A percentile compares a stretch with the other conserved stretches of the same genome.
phyloP scores from a whole-genome alignment of 352 stramenopile genomes.

The Phytophthora pseudosyringae region DNA sequence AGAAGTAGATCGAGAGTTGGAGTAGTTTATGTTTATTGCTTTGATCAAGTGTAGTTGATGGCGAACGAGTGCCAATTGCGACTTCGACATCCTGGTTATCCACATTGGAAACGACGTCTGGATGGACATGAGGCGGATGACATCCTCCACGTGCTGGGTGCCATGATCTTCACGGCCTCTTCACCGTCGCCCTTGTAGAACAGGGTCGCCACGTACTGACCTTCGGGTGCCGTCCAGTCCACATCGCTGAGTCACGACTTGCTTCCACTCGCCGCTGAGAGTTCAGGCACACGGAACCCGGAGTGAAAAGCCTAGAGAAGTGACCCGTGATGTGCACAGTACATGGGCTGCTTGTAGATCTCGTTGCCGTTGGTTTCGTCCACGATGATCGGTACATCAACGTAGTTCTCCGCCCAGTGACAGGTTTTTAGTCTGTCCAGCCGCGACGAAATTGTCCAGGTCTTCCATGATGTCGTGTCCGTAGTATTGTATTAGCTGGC shows the following conservation, averaged over 20 bases:
- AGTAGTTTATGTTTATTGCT: too few relatives aligned
- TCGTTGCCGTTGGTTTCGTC: constrained; percentile 56
- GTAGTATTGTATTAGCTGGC: constrained; percentile 68
- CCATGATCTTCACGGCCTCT: constrained; percentile 48
- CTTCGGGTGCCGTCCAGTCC: constrained; percentile 46
- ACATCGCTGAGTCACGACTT: constrained; percentile 36
- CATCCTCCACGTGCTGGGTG: constrained; percentile 40
- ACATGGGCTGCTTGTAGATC: constrained; percentile 88
- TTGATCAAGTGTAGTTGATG: too few relatives aligned
- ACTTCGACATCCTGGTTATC: too few relatives aligned
- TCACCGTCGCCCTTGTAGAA: constrained; percentile 46
- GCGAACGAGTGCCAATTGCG: too few relatives aligned
- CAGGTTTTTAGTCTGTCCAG: constrained; percentile 93
- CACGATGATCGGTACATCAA: constrained; percentile 78
- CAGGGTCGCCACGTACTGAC: constrained; percentile 47
- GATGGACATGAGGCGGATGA: constrained; percentile 44
- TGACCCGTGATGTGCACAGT: constrained; percentile 83
- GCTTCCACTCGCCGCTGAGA: constrained; percentile 30
- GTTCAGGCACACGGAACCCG: constrained; percentile 44
- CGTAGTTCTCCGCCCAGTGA: constrained; percentile 73
- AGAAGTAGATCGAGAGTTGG: too few relatives aligned
- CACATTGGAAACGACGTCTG: constrained; percentile 51
- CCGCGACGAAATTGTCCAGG: constrained; percentile 75
- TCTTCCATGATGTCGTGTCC: constrained; percentile 89
- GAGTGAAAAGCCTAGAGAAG: constrained; percentile 69